Evolutionary conservation across 2,329 filamentous ascomycete genomes (phyloP).

Genomic region (Colletotrichum sp.): DNA sequence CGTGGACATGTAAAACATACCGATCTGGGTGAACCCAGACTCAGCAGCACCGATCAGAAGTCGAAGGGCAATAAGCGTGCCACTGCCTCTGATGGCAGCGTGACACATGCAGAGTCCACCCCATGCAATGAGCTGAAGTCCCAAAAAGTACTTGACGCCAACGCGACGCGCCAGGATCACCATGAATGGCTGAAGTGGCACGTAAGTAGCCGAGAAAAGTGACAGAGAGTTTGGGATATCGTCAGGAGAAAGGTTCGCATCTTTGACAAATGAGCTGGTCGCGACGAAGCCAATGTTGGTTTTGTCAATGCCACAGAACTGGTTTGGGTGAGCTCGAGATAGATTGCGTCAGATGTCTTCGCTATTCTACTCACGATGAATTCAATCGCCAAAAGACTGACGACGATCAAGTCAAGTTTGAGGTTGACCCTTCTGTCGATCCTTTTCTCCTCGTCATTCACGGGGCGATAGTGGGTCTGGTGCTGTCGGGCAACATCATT

Average conservation of each 20-base stretch:
- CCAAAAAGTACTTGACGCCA: conserved; percentile 22
- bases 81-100: conserved; percentile 16
- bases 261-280: conserved; percentile 24
- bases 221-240: conserved; percentile 27
- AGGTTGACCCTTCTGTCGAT: conserved; percentile 21
- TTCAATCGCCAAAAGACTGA: conserved; percentile 20
- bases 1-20: conserved; percentile 25
- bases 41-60: conserved; percentile 26
- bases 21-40: conserved; percentile 25
- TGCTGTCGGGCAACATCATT: neutral
- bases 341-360: neutral
- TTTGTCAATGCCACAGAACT: conserved; percentile 28
- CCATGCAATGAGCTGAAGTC: conserved; percentile 20
- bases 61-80: conserved; percentile 21
- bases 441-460: conserved; percentile 13
- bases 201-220: conserved; percentile 26
- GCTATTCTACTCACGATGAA: conserved; percentile 18
- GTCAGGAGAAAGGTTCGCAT: conserved; percentile 24
- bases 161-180: conserved; percentile 24
- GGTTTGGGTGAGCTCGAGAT: neutral
- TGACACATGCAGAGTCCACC: conserved; percentile 27
- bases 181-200: conserved; percentile 27
- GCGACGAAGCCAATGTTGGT: conserved; percentile 28
- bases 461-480: conserved; percentile 12
- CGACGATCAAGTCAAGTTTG: conserved; percentile 21